These are phyloP conservation scores for Saccharomyces hybrid DNA, from an alignment of 1,139 yeast species.

Conservation along the genomic window DNA sequence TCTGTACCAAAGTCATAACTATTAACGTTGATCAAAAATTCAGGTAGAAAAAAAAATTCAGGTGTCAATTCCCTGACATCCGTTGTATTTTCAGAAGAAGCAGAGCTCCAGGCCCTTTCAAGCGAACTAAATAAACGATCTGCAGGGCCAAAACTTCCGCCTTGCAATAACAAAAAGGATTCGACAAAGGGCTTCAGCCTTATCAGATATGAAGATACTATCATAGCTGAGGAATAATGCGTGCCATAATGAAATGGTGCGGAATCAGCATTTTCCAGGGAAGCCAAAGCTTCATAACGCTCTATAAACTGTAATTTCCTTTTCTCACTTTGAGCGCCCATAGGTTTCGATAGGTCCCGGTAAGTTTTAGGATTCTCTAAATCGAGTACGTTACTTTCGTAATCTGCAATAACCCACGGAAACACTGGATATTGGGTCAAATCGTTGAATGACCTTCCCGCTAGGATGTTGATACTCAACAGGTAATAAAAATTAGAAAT, in stretches of 20 bases:
- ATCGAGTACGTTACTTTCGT: slow-evolving; percentile 58
- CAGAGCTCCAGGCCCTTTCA: slow-evolving; percentile 69
- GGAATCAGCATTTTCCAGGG: slow-evolving; percentile 43
- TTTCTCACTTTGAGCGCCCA: slow-evolving; percentile 71
- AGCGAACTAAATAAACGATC: slow-evolving; percentile 71
- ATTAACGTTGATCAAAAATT: slow-evolving; percentile 58
- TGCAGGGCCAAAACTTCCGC: slow-evolving; percentile 82
- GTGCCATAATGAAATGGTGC: slow-evolving; percentile 90
- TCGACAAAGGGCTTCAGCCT: slow-evolving; percentile 73
- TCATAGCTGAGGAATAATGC: slow-evolving; percentile 89
- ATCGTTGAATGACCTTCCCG: slow-evolving; percentile 83
- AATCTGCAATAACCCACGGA: slow-evolving; percentile 85
- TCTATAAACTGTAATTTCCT: slow-evolving; percentile 60
- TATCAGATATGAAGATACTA: slow-evolving; percentile 70
- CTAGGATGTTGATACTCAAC: slow-evolving; percentile 69
- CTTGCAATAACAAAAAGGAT: slow-evolving; percentile 69
- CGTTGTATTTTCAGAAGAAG: slow-evolving; percentile 69
- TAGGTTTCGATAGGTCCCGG: slow-evolving; percentile 74
- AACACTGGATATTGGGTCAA: slow-evolving; percentile 83
- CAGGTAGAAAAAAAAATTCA: slow-evolving; percentile 75
- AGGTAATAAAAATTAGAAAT: slow-evolving; percentile 75
- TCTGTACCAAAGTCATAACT: slow-evolving; percentile 58
- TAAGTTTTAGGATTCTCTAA: slow-evolving; percentile 51
- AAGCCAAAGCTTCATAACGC: slow-evolving; percentile 57
- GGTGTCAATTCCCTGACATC: slow-evolving; percentile 84